Evolutionary conservation across 306 rosid species (phyloP), one percentile per base, ranked within the genome.

Genomic region (Leucaena leucocephala): DNA sequence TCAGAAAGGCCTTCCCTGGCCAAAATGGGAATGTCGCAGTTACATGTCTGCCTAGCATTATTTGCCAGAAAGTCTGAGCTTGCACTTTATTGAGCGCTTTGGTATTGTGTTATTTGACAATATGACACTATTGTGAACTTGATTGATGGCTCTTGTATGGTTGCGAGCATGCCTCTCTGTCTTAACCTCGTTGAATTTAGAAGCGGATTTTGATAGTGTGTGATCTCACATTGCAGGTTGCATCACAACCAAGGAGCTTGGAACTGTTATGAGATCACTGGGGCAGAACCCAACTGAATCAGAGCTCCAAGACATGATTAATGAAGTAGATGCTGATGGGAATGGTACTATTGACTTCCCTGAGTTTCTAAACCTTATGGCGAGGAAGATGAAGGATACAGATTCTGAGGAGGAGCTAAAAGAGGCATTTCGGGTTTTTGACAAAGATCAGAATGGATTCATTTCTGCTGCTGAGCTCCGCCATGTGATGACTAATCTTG

Each of bases 401-500:
- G 97, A 90, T 78, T 92, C 97, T 0, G 97, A 92, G 91, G 97
- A 92, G 82, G 97, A 92, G 84, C 89, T 92, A 71, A 92, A 92
- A 57, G 97, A 90, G 80, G 97, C 97, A 8, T 92, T 92, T 75
- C 82, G 97, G 22, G 97, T 92, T 57, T 92, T 92, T n/a, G 97
- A 90, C 86, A 92, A 92, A 85, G 97, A 92, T 65, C 97, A 90
- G 80, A 92, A 92, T 19, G 97, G 97, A 3, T 92, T 92, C 90
- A 92, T 92, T 67, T 92, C 97, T 71, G 97, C 97, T 17, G 97
- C 97, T 7, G 97, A 92, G 84, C 89, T 92, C 39, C 97, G 97
- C 80, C 97, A 90, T 74, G 97, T 92, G 79, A 92, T 92, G 97
- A 92, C 97, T 63, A 92, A 92, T 83, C 94, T 92, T 3, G 97